Base-by-base conservation (phyloP, 2,329 filamentous ascomycete species). In the Talaromyces sp. region DNA sequence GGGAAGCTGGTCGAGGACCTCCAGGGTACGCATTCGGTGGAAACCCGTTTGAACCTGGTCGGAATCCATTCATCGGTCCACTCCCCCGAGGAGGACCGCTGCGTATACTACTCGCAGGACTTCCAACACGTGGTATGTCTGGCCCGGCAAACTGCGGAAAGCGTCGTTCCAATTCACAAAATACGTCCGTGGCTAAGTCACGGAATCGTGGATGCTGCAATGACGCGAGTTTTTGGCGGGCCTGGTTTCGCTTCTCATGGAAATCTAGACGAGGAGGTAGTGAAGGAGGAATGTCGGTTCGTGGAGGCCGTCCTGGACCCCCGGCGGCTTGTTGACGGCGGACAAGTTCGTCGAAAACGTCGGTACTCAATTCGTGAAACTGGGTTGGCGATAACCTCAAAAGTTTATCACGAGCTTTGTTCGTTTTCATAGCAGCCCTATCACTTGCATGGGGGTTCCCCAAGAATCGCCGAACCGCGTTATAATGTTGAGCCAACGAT, bases 231-330 rank as follows among this genome's bases (percentile, higher is more conserved):
- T 96, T 95, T 74, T 97, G 91, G 40, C 94, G 85, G n/a, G 94
- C 94, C 73, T 97, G 92, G 70, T 99, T 99, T 62, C 94, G 88
- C 76, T 97, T 99, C 2, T 92, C 91, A 73, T 99, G 94, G 75
- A 97, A 97, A 63, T 86, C 88, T 63, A 87, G 83, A 71, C 93
- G 91, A n/a, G 94, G 90, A 22, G 89, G 78, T 5, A 99, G 82
- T 69, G 86, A 95, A 11, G 84, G 77, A 1, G 91, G 89, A 64
- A 80, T 68, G 72, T 81, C 72, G 66, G 77, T 63, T 13, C 73
- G 73, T 35, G 73, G 71, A 15, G 75, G 72, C 10, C 73, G 69
- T 9, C 71, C 73, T 5, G 73, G 74, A 48, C 74, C 73, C 31
- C 77, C 77, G 48, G 81, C 81, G 53, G 81, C 80, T 63, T 89